These are phyloP conservation scores for Verticillium klebahnii DNA, from an alignment of 2,329 filamentous ascomycete species.

Conservation along the genomic window DNA sequence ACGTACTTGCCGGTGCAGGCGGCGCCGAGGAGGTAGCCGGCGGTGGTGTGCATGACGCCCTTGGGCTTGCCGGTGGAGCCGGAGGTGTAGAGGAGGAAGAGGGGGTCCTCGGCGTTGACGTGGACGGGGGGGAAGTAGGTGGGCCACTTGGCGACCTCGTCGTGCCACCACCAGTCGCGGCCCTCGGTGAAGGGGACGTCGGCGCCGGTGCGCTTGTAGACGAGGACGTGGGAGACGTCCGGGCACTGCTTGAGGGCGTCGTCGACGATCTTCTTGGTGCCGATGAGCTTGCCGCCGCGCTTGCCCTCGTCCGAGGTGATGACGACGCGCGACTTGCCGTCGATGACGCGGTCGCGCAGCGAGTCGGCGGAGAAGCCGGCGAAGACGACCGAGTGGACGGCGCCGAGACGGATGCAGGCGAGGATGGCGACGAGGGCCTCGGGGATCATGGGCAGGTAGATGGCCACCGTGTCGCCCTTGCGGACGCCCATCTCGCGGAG, in stretches of 20 bases:
- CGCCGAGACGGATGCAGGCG: conserved; percentile 87
- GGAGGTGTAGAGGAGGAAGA: conserved; percentile 97
- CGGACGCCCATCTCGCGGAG: conserved; percentile 93
- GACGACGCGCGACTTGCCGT: conserved; percentile 86
- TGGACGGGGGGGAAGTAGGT: conserved; percentile 83
- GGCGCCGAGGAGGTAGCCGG: conserved; percentile 88
- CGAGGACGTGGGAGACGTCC: conserved; percentile 76
- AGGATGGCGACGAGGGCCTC: conserved; percentile 90
- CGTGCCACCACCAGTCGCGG: conserved; percentile 96
- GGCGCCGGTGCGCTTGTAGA: conserved; percentile 91
- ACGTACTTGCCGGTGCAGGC: conserved; percentile 96
- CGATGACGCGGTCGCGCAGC: conserved; percentile 87
- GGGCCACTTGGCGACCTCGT: conserved; percentile 96
- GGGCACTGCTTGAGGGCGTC: conserved; percentile 96
- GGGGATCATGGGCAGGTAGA: conserved; percentile 98
- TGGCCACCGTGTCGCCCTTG: conserved; percentile 95
- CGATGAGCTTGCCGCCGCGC: conserved; percentile 94
- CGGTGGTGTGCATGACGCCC: conserved; percentile 97
- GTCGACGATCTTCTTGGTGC: conserved; percentile 98
- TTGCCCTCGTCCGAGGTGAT: conserved; percentile 98
- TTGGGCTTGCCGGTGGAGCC: conserved; percentile 98
- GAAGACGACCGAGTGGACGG: conserved; percentile 95
- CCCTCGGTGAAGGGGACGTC: conserved; percentile 87
- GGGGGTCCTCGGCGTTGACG: conserved; percentile 89
- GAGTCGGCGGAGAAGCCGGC: conserved; percentile 97